These are phyloP conservation scores for Cordyceps fumosorosea DNA, from an alignment of 2,329 filamentous ascomycete genomes.

Conservation along the genomic window DNA sequence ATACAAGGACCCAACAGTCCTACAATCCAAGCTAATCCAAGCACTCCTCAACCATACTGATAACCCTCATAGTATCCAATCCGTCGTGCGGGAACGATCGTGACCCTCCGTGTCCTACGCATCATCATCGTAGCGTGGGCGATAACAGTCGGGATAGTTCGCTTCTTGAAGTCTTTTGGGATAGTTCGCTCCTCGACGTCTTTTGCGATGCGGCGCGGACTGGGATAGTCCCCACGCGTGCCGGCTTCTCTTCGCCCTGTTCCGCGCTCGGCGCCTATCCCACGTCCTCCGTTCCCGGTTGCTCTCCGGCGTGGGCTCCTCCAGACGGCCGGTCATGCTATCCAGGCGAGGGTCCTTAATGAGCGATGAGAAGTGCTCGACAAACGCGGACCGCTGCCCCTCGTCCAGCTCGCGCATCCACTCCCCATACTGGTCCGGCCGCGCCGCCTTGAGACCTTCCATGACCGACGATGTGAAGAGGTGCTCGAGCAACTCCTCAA, in stretches of 20 bases:
- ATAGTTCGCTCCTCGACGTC: not conserved
- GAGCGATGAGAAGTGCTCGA: not conserved
- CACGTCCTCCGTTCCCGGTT: not conserved
- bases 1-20: not conserved
- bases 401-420: conserved; percentile 1
- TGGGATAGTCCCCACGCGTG: not conserved
- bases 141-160: not conserved
- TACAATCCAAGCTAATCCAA: not conserved
- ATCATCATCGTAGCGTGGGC: not conserved
- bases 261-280: not conserved
- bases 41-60: not conserved
- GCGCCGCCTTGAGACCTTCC: not conserved
- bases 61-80: not conserved
- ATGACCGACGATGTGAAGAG: conserved; percentile 8
- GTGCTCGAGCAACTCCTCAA: conserved; percentile 11
- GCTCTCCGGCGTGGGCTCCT: not conserved
- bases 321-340: too few relatives aligned
- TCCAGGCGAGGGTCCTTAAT: not conserved
- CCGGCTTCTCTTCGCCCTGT: not conserved
- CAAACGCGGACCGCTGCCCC: not conserved
- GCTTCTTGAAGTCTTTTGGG: not conserved
- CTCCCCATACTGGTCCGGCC: not conserved
- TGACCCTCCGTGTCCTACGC: not conserved
- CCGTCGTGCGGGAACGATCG: not conserved
- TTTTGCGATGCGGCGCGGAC: not conserved